Base-by-base conservation (phyloP, 2,329 filamentous ascomycete genomes). In the Bipolaris sorokiniana region DNA sequence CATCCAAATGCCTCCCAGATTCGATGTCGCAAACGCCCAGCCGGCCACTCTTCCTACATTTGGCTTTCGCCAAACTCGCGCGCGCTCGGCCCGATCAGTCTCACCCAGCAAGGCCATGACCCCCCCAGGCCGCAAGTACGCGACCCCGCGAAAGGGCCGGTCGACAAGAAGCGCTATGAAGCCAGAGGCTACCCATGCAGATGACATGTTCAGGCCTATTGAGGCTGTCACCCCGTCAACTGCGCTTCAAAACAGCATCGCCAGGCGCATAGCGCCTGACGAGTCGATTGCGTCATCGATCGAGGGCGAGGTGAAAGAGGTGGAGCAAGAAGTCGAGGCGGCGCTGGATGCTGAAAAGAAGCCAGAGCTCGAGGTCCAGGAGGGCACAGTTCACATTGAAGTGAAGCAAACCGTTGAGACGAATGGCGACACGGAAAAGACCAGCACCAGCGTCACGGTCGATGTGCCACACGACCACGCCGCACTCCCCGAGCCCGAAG, bases 1-100 rank as follows among this genome's bases (percentile, higher is more conserved):
- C 59, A 97, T 97, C 64, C 79, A 85, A 15, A 88, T 91, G 22
- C 95, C 95, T 44, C 95, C 95, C 20, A 89, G 87, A 66, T 96
- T 90, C 71, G 87, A 90, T 50, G 63, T 87, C 28, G 79, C 83
- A 18, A 78, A 79, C 41, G 76, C 65, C 73, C 20, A 62, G 68
- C 51, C 68, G 22, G 56, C 48, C 3, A 51, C 37, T 36, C 56
- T 58, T 28, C 55, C 55, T 18, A 41, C 54, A 44, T 38, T 72
- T 31, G 58, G 64, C 7, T 59, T 74, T 47, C 78, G 74, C 60
- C 63, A 78, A 58, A 72, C 74, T 28, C 81, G 83, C 61, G 77
- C 79, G 49, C 82, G 87, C 58, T 82, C 83, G 48, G 80, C 85
- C 41, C 83, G 87, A 65, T 89, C 87, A 28, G 80, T 82, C 2